phyloP scores from a whole-genome alignment of 768 basidiomycete genomes.

The Aureoboletus auriporus region DNA sequence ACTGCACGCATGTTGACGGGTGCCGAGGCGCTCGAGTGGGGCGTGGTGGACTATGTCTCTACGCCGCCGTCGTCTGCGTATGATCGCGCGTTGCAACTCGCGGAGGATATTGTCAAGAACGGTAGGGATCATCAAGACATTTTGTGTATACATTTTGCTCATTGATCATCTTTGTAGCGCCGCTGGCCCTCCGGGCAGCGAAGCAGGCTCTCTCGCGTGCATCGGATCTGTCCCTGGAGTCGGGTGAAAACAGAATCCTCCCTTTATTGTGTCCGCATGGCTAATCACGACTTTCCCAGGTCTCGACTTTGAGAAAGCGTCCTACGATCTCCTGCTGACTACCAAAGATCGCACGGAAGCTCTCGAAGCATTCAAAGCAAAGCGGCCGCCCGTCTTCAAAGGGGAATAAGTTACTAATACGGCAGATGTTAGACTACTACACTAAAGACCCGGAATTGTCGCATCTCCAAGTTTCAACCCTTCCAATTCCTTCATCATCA shows the following conservation, averaged over 20 bases:
- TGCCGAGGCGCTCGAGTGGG: conserved; percentile 64
- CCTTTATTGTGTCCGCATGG: not conserved
- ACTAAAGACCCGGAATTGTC: conserved; percentile 42
- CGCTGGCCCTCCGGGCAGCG: conserved; percentile 82
- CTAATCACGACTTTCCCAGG: conserved; percentile 37
- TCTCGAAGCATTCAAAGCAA: conserved; percentile 81
- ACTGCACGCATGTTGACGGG: conserved; percentile 70
- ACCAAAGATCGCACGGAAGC: conserved; percentile 81
- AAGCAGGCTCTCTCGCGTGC: conserved; percentile 83
- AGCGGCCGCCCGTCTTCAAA: conserved; percentile 71
- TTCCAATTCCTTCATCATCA: conserved; percentile 88
- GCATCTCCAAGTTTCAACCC: conserved; percentile 56
- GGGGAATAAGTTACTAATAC: conserved; percentile 54
- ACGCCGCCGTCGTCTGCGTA: conserved; percentile 54
- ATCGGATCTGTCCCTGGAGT: conserved; percentile 72
- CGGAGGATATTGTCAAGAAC: conserved; percentile 59
- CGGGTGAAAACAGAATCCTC: conserved; percentile 38
- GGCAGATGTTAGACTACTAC: not conserved
- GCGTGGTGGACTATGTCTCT: conserved; percentile 80
- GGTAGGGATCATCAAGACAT: conserved; percentile 38
- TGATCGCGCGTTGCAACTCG: conserved; percentile 69
- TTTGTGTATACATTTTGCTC: too few species aligned
- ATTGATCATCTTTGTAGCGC: conserved; percentile 46
- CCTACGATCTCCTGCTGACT: conserved; percentile 76
- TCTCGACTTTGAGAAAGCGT: conserved; percentile 87